Evolutionary conservation across 1,284 basidiomycete genomes (phyloP).

Genomic region (Fomitopsis betulina): DNA sequence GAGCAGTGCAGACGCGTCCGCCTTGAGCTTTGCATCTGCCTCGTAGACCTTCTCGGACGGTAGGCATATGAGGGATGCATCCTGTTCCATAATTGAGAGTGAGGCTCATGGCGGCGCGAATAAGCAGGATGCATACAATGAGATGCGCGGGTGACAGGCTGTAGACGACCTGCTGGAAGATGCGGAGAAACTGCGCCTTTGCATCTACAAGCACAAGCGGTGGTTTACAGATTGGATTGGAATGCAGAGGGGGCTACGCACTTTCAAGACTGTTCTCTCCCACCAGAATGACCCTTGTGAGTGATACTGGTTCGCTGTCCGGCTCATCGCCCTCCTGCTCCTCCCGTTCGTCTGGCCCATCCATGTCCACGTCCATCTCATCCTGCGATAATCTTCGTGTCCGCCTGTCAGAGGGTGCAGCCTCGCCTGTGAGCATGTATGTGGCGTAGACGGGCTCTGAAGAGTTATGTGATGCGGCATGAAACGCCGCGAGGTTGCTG

Average conservation of each 20-base stretch:
- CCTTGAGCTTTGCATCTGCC: constrained; percentile 42
- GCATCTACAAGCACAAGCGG: constrained; percentile 33
- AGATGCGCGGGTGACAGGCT: constrained; percentile 59
- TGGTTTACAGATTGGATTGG: not conserved
- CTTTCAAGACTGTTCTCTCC: constrained; percentile 57
- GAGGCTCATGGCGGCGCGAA: not conserved
- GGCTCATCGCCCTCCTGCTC: constrained; percentile 16
- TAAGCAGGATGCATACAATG: constrained; percentile 36
- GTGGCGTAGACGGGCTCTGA: constrained; percentile 52
- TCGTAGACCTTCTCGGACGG: constrained; percentile 44
- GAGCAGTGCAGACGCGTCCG: constrained; percentile 37
- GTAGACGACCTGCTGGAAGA: constrained; percentile 58
- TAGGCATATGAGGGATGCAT: constrained; percentile 52
- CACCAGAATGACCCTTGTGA: constrained; percentile 47
- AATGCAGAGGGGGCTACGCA: constrained; percentile 27
- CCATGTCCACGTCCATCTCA: constrained; percentile 38
- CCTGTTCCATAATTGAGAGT: constrained; percentile 33
- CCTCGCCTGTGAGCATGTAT: constrained; percentile 58
- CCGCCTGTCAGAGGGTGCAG: constrained; percentile 8
- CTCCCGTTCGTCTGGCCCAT: constrained; percentile 19
- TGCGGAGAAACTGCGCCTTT: constrained; percentile 41
- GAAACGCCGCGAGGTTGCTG: constrained; percentile 61
- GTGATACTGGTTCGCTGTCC: constrained; percentile 32
- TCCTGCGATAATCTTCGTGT: constrained; percentile 25
- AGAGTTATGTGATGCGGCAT: constrained; percentile 35